Evolutionary conservation across 257 asterid genomes (phyloP), one percentile per base, ranked within the genome.

Genomic region (Striga asiatica): DNA sequence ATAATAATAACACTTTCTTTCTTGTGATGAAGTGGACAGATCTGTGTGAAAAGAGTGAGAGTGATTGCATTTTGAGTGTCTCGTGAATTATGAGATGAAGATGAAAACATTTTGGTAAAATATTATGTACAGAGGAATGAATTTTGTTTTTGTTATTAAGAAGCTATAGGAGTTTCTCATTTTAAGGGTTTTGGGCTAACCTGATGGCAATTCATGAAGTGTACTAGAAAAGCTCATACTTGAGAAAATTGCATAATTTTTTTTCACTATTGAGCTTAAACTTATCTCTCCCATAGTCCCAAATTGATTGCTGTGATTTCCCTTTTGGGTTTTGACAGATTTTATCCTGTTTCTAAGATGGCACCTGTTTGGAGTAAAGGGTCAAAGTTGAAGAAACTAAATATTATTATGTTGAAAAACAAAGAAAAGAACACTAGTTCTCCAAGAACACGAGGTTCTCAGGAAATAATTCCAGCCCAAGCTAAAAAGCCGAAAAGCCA

Each of bases 111-210:
- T 39, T 43, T 17, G 50, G 24, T 5, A 18, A 41, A 7, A 43
- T 13, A 43, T 8, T 43, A 2, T 43, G 10, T 43, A 4, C 8
- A 17, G 6, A 17, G 5, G 24, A 42, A 43, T 16, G 22, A 41
- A 41, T 9, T 41, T 41, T 41, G 48, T 41, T 41, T 41, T 6
- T 0, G 22, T 1, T n/a, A n/a, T n/a, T n/a, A n/a, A n/a, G 58
- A 66, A 66, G 37, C 13, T 11, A 22, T 42, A 38, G 29, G 9
- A 42, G 3, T 54, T 28, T 32, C 38, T 31, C 19, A 13, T 59
- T 38, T 23, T 42, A 43, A 23, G 42, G 61, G 50, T 46, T 49
- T 43, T 51, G 41, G 55, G 49, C 24, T 59, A n/a, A 46, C 61
- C 38, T 64, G 46, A 24, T 14, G 45, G 60, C 65, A 58, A 43